Percentiles rank a stretch among this genome's conserved stretches.
These are phyloP conservation scores for Pachysandra terminalis DNA, from an alignment of 164 flowering plant genomes.

Conservation along the genomic window DNA sequence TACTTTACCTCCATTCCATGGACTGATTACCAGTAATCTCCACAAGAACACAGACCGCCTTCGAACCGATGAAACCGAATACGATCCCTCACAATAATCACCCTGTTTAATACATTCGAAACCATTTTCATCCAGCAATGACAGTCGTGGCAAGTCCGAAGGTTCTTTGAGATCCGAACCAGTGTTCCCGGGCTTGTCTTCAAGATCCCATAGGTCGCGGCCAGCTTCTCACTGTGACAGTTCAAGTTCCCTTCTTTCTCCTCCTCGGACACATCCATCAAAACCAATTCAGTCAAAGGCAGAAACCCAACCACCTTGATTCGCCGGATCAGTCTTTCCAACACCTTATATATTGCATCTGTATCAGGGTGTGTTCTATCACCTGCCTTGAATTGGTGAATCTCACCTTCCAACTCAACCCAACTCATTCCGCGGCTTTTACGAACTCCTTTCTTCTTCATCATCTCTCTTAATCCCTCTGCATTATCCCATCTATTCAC, in stretches of 20 bases:
- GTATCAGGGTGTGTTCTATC: conserved; percentile 55
- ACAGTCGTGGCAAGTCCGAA: conserved; percentile 74
- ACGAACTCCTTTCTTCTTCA: conserved; percentile 49
- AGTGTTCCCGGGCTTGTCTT: conserved; percentile 63
- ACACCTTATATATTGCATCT: conserved; percentile 39
- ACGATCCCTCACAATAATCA: conserved; percentile 69
- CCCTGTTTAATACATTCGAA: conserved; percentile 54
- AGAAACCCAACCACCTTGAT: conserved; percentile 51
- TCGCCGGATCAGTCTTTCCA: conserved; percentile 42
- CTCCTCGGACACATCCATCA: conserved; percentile 85
- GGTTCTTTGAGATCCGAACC: conserved; percentile 59
- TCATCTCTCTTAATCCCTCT: conserved; percentile 48
- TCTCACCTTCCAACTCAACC: conserved; percentile 49
- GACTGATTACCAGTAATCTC: conserved; percentile 66
- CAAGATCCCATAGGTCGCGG: conserved; percentile 61
- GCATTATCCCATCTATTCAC: conserved; percentile 59
- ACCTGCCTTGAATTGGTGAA: conserved; percentile 69
- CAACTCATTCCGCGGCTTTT: conserved; percentile 75
- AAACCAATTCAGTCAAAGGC: conserved; percentile 50
- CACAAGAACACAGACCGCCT: conserved; percentile 67
- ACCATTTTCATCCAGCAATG: conserved; percentile 73
- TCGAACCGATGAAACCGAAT: conserved; percentile 77
- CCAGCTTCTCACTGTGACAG: conserved; percentile 79
- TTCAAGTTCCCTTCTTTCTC: conserved; percentile 71
- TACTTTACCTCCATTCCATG: neutral